Evolutionary conservation across 148 eudicot genomes (phyloP).

Genomic region (Heliosperma pusillum): DNA sequence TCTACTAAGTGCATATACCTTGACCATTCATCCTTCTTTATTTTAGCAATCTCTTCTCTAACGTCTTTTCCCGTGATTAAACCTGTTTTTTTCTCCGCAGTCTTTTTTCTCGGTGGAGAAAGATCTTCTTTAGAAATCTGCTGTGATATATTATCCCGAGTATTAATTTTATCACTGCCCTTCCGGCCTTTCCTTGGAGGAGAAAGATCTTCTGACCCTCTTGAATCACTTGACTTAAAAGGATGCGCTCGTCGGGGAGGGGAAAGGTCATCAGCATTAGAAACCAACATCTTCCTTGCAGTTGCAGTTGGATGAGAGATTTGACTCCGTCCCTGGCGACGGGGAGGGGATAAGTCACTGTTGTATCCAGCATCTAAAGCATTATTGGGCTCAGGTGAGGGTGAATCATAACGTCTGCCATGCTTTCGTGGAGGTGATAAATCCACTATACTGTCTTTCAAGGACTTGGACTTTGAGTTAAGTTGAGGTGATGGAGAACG

Average conservation of each 20-base stretch:
- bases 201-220: constrained; percentile 29
- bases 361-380: constrained; percentile 17
- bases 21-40: constrained; percentile 48
- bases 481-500: constrained; percentile 42
- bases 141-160: constrained; percentile 16
- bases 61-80: constrained; percentile 70
- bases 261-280: constrained; percentile 33
- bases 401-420: constrained; percentile 33
- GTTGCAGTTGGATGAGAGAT: constrained; percentile 15
- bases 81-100: constrained; percentile 57
- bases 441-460: constrained; percentile 15
- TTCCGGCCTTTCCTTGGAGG: constrained; percentile 32
- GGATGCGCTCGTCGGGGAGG: constrained; percentile 47
- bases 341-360: constrained; percentile 44
- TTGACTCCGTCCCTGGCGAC: constrained; percentile 18
- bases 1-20: constrained; percentile 42
- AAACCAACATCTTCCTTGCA: constrained; percentile 16
- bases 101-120: constrained; percentile 63
- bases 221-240: constrained; percentile 18
- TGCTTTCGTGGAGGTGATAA: constrained; percentile 44
- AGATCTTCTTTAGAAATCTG: constrained; percentile 38
- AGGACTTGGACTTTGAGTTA: neutral
- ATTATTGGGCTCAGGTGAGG: constrained; percentile 29
- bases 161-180: constrained; percentile 1
- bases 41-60: constrained; percentile 60